These are phyloP conservation scores for Zymoseptoria tritici DNA, from an alignment of 2,329 filamentous ascomycete genomes.

Conservation along the genomic window DNA sequence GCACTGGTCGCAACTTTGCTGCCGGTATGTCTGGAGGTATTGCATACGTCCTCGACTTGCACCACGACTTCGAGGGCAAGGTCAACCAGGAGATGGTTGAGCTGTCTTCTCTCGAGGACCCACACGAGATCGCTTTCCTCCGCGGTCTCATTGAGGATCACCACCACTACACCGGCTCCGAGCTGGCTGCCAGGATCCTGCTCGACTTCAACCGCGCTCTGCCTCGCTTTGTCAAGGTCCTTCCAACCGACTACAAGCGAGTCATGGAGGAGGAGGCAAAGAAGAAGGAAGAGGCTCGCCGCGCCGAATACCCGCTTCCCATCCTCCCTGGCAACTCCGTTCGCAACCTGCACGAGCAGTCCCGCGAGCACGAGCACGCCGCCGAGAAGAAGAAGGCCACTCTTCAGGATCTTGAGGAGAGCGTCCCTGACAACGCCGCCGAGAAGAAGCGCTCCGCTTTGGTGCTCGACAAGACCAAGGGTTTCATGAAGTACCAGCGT, in stretches of 20 bases:
- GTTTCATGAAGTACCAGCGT: constrained; percentile 95
- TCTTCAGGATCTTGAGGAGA: constrained; percentile 78
- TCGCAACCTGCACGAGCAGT: constrained; percentile 46
- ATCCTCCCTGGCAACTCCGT: constrained; percentile 61
- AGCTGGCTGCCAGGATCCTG: constrained; percentile 83
- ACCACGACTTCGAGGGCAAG: constrained; percentile 83
- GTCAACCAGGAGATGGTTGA: constrained; percentile 98
- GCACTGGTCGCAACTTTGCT: constrained; percentile 91
- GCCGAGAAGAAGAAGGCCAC: constrained; percentile 63
- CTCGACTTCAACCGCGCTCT: constrained; percentile 93
- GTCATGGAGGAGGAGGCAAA: constrained; percentile 78
- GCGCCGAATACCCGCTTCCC: constrained; percentile 73
- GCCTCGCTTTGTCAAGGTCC: constrained; percentile 83
- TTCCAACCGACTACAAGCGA: constrained; percentile 94
- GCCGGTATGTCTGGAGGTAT: constrained; percentile 99
- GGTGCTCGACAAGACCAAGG: constrained; percentile 93
- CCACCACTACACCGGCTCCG: constrained; percentile 94
- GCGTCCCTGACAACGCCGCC: constrained; percentile 70
- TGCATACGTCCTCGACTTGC: constrained; percentile 84
- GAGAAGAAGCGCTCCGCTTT: constrained; percentile 87
- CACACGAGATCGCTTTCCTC: constrained; percentile 79
- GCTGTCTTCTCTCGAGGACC: constrained; percentile 73
- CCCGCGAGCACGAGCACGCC: constrained; percentile 49
- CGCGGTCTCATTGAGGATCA: constrained; percentile 92
- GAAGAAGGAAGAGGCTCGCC: constrained; percentile 79